phyloP scores from a whole-genome alignment of 306 rosid species.

The Abrus pulchellus region DNA sequence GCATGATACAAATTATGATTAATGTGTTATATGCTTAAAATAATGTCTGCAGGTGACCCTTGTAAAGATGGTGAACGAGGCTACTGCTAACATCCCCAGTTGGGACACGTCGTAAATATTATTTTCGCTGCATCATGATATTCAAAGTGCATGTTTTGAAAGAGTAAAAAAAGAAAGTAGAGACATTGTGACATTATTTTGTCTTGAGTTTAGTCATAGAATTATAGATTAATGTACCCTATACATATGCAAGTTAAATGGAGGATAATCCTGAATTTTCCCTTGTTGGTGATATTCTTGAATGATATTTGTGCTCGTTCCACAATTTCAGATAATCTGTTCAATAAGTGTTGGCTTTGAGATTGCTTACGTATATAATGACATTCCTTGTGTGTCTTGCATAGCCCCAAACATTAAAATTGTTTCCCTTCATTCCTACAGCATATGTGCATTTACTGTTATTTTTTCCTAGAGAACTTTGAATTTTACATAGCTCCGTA shows the following conservation, averaged over 20 bases:
- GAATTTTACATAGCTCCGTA: background rate
- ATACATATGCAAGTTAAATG: constrained; percentile 22
- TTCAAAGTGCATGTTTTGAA: constrained; percentile 6
- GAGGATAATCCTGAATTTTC: background rate
- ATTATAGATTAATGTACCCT: constrained; percentile 42
- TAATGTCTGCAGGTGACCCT: constrained; percentile 79
- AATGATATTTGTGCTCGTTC: constrained; percentile 30
- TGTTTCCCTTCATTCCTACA: constrained; percentile 7
- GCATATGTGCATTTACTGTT: background rate
- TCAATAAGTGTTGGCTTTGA: background rate
- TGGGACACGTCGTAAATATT: constrained; percentile 67
- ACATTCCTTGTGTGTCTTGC: background rate
- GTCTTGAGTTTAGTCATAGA: constrained; percentile 38
- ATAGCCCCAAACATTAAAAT: background rate
- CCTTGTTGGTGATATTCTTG: background rate
- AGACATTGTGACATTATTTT: constrained; percentile 6
- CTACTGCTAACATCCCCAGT: constrained; percentile 78
- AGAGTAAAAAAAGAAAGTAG: background rate
- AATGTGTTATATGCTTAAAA: constrained; percentile 26
- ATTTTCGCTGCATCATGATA: background rate
- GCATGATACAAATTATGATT: constrained; percentile 23
- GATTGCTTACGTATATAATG: background rate
- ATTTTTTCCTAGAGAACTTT: background rate
- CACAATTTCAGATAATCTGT: constrained; percentile 18
- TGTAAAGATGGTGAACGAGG: constrained; percentile 91